Evolutionary conservation across 1,139 yeast genomes (phyloP), one percentile per base, ranked within the genome.

Genomic region (Scheffersomyces stambukii): DNA sequence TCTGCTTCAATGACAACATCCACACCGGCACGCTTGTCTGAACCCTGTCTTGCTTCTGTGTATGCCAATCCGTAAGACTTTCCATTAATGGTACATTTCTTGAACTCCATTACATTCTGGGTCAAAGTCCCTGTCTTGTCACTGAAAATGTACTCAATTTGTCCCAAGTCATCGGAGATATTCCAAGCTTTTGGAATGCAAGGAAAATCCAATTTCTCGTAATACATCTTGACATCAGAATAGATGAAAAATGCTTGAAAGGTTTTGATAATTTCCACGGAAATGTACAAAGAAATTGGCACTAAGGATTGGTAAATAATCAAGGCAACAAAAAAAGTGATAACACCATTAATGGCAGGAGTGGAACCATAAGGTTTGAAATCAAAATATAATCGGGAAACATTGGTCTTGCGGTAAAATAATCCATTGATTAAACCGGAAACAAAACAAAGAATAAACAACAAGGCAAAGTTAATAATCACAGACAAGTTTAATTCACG

Each of bases 121-220:
- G 98, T 91, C 45, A 91, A 67, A 0, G 98, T 91, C 36, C 98
- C 98, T 1, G 98, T 91, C 57, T 91, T 91, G 59, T 91, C 98
- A 50, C 95, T 84, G 57, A 91, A 91, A 26, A 91, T 79, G 51
- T 89, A 91, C 55, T 91, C 97, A 45, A 91, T 83, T 58, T 91
- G 98, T 18, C 98, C 98, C 48, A 91, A 68, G 56, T 91, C 98
- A 60, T 91, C 98, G 8, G 96, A 86, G 32, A 91, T 89, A 51
- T 83, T 86, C 98, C 98, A 91, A 0, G 96, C 75, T 52, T 91
- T 89, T 6, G 98, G 97, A 4, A 91, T 78, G 57, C 98, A 91
- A 1, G 97, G 96, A 52, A 84, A 89, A 54, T 91, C 96, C 40
- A 91, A 64, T 37, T 70, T 77, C 29, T 75, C 83, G 50, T 89